phyloP scores from a whole-genome alignment of 345 rosid genomes.

The Euphorbia pulcherrima region DNA sequence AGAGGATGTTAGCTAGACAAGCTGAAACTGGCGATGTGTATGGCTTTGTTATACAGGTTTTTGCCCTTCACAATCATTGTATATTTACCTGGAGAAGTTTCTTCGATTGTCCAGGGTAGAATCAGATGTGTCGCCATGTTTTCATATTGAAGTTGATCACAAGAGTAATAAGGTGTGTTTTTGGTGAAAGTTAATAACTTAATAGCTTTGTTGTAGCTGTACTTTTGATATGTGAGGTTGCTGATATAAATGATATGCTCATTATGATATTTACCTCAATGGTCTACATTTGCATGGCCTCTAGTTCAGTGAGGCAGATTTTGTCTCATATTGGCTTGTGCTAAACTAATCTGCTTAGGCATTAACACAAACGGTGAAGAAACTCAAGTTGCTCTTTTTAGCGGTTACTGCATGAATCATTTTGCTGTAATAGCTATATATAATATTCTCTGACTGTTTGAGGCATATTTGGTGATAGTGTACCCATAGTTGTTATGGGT shows the following conservation, averaged over 20 bases:
- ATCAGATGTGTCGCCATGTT: constrained; percentile 2
- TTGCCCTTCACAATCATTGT: constrained; percentile 8
- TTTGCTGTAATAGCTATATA: not conserved
- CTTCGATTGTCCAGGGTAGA: constrained; percentile 10
- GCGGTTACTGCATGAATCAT: not conserved
- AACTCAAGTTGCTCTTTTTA: not conserved
- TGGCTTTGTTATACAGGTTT: not conserved
- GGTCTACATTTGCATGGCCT: not conserved
- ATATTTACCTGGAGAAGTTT: constrained; percentile 11
- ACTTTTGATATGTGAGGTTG: too few species aligned
- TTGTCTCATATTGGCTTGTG: not conserved
- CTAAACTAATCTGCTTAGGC: not conserved
- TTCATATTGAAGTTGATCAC: not conserved
- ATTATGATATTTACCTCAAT: not conserved
- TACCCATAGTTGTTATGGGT: not conserved
- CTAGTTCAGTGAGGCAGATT: not conserved
- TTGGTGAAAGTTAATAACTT: not conserved
- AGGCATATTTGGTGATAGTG: not conserved
- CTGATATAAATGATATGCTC: not conserved
- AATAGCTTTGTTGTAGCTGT: constrained; percentile 2
- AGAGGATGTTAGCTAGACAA: not conserved
- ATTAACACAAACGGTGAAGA: not conserved
- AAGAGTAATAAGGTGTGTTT: not conserved
- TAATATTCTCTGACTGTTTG: not conserved
- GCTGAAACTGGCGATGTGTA: constrained; percentile 3